Conservation (phyloP, 2,329 filamentous ascomycete species). For the Ophiostoma ulmi region DNA sequence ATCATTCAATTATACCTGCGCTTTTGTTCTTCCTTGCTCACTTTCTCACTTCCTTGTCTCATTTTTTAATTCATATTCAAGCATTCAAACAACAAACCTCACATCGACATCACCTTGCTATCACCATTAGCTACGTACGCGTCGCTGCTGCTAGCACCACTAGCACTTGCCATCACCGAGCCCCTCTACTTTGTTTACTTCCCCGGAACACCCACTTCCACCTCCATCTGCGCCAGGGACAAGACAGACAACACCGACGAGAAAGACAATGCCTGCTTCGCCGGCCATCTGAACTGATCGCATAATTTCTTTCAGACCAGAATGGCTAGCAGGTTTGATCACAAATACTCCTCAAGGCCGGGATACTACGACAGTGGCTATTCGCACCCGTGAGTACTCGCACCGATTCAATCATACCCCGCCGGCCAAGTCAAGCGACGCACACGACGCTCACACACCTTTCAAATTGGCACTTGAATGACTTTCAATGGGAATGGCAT, state of each 20-base stretch:
- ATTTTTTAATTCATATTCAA: background rate
- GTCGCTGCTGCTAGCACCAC: slow-evolving; percentile 1
- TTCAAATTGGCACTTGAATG: too few relatives aligned
- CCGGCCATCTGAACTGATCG: slow-evolving; percentile 17
- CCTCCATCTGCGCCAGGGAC: background rate
- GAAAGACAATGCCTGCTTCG: slow-evolving; percentile 20
- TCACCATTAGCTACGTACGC: background rate
- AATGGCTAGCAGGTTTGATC: slow-evolving; percentile 20
- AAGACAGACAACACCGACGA: slow-evolving; percentile 14
- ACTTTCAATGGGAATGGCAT: background rate
- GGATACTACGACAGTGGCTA: slow-evolving; percentile 17
- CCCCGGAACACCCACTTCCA: background rate
- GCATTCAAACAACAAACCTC: background rate
- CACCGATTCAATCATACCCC: slow-evolving; percentile 15
- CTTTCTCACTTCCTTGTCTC: background rate
- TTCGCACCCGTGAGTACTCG: slow-evolving; percentile 21
- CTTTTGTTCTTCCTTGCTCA: background rate
- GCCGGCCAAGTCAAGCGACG: slow-evolving; percentile 9
- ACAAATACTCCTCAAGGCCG: slow-evolving; percentile 18
- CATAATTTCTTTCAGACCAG: slow-evolving; percentile 13
- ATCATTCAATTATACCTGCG: slow-evolving; percentile 9
- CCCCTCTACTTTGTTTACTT: slow-evolving; percentile 14
- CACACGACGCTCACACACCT: background rate
- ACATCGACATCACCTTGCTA: background rate
- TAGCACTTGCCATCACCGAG: background rate